Evolutionary conservation across 2,329 filamentous ascomycete genomes (phyloP), one percentile per base, ranked within the genome.

Genomic region (Sarocladium brachiariae): DNA sequence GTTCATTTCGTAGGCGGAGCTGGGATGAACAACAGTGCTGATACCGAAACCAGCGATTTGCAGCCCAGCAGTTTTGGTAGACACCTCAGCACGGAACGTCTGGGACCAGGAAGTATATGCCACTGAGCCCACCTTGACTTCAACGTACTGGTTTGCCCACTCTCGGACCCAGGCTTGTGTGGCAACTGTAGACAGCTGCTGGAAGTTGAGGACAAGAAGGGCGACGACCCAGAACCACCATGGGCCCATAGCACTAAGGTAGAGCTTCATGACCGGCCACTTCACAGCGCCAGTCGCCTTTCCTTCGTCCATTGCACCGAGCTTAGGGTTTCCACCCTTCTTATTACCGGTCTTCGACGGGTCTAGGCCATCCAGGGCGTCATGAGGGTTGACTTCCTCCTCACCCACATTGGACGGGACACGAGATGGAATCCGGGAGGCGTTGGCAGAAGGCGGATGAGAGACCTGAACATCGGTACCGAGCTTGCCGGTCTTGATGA

Each of bases 221-320:
- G 91, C 87, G 31, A 87, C 71, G 45, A 86, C 66, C 93, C 93
- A 99, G 71, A 95, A 99, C 77, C 89, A 91, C 89, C 90, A 96
- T 4, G 85, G 78, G n/a, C 93, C 93, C 93, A 99, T 99, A 56
- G 91, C 81, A 53, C 70, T 71, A 16, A 99, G 78, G 64, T 99
- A 99, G 63, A 95, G 81, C 54, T 83, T 73, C 60, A 99, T 86
- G 49, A 96, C 91, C 19, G 81, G 77, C 76, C 89, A 84, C 65
- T 96, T 93, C 59, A 99, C 89, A 35, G 90, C 85, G 24, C 93
- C 93, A 41, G 80, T 83, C 7, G 89, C 85, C 68, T 95, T 97
- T 37, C 77, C 76, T 66, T 99, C 93, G 46, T 82, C 76, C 73
- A 81, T 77, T 2, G 77, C 74, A 54, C 79, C 73, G 35, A 70